These are phyloP conservation scores for Pichia sp. DNA, from an alignment of 1,139 yeast species.

Conservation along the genomic window DNA sequence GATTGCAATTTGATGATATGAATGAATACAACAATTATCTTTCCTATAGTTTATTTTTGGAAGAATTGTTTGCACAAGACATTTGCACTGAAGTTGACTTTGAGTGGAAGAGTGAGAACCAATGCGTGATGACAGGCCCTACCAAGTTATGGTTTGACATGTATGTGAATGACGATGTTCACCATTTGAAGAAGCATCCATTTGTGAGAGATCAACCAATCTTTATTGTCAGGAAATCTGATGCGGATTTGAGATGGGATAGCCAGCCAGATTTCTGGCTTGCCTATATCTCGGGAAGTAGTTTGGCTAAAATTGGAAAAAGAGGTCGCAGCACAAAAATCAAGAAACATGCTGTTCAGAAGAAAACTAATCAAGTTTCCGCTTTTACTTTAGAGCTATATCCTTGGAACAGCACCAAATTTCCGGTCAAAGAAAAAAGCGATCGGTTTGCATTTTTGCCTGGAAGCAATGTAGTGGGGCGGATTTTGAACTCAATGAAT, in stretches of 20 bases:
- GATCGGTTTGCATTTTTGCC: slow-evolving; percentile 49
- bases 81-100: slow-evolving; percentile 47
- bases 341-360: slow-evolving; percentile 15
- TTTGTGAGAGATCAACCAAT: slow-evolving; percentile 46
- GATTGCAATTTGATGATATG: slow-evolving; percentile 46
- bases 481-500: slow-evolving; percentile 64
- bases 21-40: slow-evolving; percentile 55
- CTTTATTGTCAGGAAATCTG: slow-evolving; percentile 37
- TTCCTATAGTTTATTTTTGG: slow-evolving; percentile 58
- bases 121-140: slow-evolving; percentile 32
- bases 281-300: slow-evolving; percentile 40
- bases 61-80: slow-evolving; percentile 47
- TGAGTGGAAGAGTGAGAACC: slow-evolving; percentile 40
- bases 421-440: slow-evolving; percentile 39
- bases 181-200: slow-evolving; percentile 43
- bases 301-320: slow-evolving; percentile 30
- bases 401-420: slow-evolving; percentile 51
- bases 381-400: slow-evolving; percentile 44
- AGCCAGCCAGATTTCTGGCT: slow-evolving; percentile 48
- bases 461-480: slow-evolving; percentile 57
- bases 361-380: slow-evolving; percentile 16
- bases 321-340: slow-evolving; percentile 15
- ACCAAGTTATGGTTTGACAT: slow-evolving; percentile 24
- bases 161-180: slow-evolving; percentile 36
- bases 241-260: slow-evolving; percentile 21